A percentile compares a stretch with the other conserved stretches of the same genome.
These are phyloP conservation scores for Hibiscus syriacus DNA, from an alignment of 345 rosid species.

Conservation along the genomic window DNA sequence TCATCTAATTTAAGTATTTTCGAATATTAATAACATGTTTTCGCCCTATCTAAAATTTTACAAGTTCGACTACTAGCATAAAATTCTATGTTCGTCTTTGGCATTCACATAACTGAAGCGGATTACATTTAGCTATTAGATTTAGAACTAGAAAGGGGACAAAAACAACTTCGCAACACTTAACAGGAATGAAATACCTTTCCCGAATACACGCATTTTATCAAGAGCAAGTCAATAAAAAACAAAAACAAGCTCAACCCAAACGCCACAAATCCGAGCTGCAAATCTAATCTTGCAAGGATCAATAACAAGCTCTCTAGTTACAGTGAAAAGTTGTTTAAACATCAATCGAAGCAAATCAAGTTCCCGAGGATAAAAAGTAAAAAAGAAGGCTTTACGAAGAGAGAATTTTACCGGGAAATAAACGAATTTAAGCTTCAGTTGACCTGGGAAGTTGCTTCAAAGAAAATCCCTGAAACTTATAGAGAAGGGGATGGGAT, in stretches of 20 bases:
- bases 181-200: too few relatives aligned
- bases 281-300: too few relatives aligned
- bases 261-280: too few relatives aligned
- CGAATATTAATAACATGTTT: too few relatives aligned
- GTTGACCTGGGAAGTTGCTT: slow-evolving; percentile 23
- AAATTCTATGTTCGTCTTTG: too few relatives aligned
- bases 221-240: background rate
- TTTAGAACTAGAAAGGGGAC: too few relatives aligned
- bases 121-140: background rate
- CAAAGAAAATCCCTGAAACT: slow-evolving; percentile 9
- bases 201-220: too few relatives aligned
- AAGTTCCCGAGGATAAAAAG: background rate
- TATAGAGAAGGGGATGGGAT: slow-evolving; percentile 1
- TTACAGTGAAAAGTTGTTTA: background rate
- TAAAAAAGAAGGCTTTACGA: background rate
- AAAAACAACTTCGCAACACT: background rate
- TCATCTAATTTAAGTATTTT: too few relatives aligned
- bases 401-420: slow-evolving; percentile 25
- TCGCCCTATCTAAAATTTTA: too few relatives aligned
- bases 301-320: too few relatives aligned
- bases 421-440: slow-evolving; percentile 37
- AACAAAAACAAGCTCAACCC: too few relatives aligned
- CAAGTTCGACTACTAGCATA: too few relatives aligned
- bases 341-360: background rate
- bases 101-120: background rate